Base-by-base conservation (phyloP, 441 rosid genomes). In the Capsella rubella region DNA sequence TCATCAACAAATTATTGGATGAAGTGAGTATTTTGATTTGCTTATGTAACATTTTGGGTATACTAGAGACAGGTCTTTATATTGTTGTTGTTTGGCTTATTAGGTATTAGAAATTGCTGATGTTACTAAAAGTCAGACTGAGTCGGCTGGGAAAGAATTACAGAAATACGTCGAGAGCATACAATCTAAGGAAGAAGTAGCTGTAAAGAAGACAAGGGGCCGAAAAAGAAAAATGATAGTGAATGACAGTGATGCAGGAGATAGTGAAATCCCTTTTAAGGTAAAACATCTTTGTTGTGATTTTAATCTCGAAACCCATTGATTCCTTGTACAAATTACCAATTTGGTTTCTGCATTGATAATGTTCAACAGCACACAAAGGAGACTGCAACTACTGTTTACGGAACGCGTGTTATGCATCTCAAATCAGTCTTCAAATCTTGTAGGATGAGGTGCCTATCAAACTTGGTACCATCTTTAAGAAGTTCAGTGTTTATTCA, bases 351-450 rank as follows among this genome's bases (percentile, higher is more conserved):
- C 49, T 21, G 49, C 12, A 21, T 59, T 39, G 6, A n/a, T 79
- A 49, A 72, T 61, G 40, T 51, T 56, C 69, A 74, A 56, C 49
- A 77, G 87, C 89, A 90, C 90, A 87, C 83, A 79, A 90, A 85
- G 86, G 92, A 89, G 77, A 80, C 83, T 76, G 63, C 82, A 35
- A 80, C 86, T 39, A 81, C 95, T 18, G 79, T 73, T 63, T 90
- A 92, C 61, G 97, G 97, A 51, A 92, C 86, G 79, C 84, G 54
- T 0, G 97, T 92, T 75, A 95, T 89, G 79, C 89, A 85, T 79
- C 87, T 94, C 4, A 94, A 86, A 84, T 86, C 91, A 72, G 76
- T 92, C 54, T 87, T 92, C 64, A 94, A 89, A 81, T 86, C 90
- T 51, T 92, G 94, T 46, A 97, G 88, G 60, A 85, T 90, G 90